phyloP scores from a whole-genome alignment of 1,284 basidiomycete genomes.

The Boletus semigastroideus region DNA sequence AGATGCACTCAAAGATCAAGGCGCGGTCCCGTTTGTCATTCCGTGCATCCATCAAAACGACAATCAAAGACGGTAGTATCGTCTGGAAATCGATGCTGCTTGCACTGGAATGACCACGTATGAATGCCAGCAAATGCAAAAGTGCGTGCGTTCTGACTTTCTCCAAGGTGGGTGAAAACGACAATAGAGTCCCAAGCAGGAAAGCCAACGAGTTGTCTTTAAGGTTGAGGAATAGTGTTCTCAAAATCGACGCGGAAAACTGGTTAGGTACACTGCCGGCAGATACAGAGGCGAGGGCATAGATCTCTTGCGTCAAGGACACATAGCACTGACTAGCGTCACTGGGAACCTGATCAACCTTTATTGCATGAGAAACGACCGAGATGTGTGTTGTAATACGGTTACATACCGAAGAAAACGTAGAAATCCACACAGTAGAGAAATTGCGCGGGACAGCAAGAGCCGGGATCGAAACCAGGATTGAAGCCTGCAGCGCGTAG shows the following conservation, averaged over 20 bases:
- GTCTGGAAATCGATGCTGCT: slow-evolving; percentile 83
- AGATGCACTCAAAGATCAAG: slow-evolving; percentile 66
- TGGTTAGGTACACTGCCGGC: slow-evolving; percentile 35
- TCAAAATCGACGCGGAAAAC: slow-evolving; percentile 60
- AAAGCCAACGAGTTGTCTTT: slow-evolving; percentile 78
- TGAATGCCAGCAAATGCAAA: slow-evolving; percentile 71
- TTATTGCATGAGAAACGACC: neutral
- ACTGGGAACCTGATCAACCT: slow-evolving; percentile 11
- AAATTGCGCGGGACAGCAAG: slow-evolving; percentile 43
- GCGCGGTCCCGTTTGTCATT: slow-evolving; percentile 62
- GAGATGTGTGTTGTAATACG: neutral
- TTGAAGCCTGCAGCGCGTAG: slow-evolving; percentile 53
- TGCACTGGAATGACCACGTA: slow-evolving; percentile 66
- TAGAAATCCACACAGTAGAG: slow-evolving; percentile 44
- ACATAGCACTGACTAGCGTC: slow-evolving; percentile 47
- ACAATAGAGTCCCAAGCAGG: slow-evolving; percentile 70
- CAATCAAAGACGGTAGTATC: slow-evolving; percentile 75
- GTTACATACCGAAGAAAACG: slow-evolving; percentile 14
- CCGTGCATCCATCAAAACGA: slow-evolving; percentile 59
- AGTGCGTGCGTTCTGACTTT: slow-evolving; percentile 47
- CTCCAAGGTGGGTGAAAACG: slow-evolving; percentile 30
- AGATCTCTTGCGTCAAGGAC: slow-evolving; percentile 57
- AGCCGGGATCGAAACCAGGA: slow-evolving; percentile 48
- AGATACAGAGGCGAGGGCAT: slow-evolving; percentile 59
- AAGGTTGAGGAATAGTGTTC: slow-evolving; percentile 66